Evolutionary conservation across 2,329 filamentous ascomycete genomes (phyloP).

Genomic region (Pestalotiopsis sp.): DNA sequence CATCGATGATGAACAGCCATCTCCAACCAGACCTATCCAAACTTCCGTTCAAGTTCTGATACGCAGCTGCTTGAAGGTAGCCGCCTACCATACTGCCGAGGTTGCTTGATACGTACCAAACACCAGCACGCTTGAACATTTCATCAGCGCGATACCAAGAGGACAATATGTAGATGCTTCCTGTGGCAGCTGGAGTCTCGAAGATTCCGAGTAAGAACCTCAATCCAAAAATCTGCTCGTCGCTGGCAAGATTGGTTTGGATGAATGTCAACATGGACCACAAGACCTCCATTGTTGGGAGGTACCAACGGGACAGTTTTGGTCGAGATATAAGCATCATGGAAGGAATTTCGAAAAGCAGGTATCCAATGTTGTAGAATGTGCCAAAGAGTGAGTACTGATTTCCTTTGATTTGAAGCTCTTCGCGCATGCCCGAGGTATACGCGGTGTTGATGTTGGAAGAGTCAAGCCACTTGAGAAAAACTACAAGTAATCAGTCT

Average conservation of each 20-base stretch:
- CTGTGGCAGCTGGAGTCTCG: conserved; percentile 19
- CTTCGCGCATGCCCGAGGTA: conserved; percentile 15
- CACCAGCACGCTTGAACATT: conserved; percentile 47
- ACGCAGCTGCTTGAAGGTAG: conserved; percentile 52
- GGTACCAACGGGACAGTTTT: conserved; percentile 17
- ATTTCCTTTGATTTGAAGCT: conserved; percentile 11
- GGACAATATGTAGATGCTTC: conserved; percentile 28
- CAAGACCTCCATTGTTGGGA: conserved; percentile 20
- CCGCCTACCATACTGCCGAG: conserved; percentile 52
- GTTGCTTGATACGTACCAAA: conserved; percentile 50
- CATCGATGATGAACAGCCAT: conserved; percentile 46
- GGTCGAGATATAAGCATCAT: conserved; percentile 22
- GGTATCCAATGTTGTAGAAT: conserved; percentile 21
- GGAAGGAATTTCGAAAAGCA: conserved; percentile 21
- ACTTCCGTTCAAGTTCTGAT: conserved; percentile 49
- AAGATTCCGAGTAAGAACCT: conserved; percentile 32
- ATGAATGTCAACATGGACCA: conserved; percentile 21
- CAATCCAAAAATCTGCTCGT: conserved; percentile 26
- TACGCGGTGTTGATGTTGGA: conserved; percentile 15
- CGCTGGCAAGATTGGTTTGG: conserved; percentile 21
- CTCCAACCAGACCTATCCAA: conserved; percentile 35
- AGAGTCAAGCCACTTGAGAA: conserved; percentile 25
- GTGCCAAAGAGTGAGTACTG: conserved; percentile 18
- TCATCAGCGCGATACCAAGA: conserved; percentile 34
- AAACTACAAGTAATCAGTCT: conserved; percentile 21